Conservation (phyloP, 1,284 basidiomycete species). For the Irpex lacteus region DNA sequence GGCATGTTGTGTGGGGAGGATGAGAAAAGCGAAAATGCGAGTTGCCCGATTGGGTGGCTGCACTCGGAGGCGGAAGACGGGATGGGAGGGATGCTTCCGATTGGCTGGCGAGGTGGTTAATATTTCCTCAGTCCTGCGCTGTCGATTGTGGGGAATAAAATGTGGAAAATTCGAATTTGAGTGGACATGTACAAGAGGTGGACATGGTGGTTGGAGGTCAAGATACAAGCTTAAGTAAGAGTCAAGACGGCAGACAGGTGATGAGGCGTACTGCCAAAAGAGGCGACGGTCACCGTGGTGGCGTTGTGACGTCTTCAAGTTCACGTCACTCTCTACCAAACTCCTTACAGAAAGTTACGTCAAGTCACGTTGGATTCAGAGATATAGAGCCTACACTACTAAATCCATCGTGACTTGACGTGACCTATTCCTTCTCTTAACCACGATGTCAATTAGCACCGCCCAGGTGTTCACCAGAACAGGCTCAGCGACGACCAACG, state of each 20-base stretch:
- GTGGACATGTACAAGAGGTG: too few relatives aligned
- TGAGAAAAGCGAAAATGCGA: not conserved
- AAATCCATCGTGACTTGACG: not conserved
- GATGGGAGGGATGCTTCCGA: not conserved
- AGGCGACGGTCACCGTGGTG: not conserved
- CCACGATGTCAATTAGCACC: not conserved
- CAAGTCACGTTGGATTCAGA: too few relatives aligned
- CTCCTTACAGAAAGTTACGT: not conserved
- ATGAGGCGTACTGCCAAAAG: not conserved
- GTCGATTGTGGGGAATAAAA: not conserved
- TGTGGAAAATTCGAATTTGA: not conserved
- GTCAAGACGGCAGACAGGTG: not conserved
- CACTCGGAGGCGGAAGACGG: not conserved
- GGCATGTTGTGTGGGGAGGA: slow-evolving; percentile 11
- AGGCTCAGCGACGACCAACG: not conserved
- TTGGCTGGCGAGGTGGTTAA: not conserved
- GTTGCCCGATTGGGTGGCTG: not conserved
- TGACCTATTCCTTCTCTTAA: not conserved
- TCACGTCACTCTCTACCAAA: not conserved
- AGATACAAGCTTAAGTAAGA: not conserved
- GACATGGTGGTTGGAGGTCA: not conserved
- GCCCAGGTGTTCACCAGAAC: not conserved
- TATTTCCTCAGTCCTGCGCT: not conserved
- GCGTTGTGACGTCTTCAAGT: not conserved
- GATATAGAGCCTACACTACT: too few relatives aligned